Evolutionary conservation across 2,329 filamentous ascomycete species (phyloP), one percentile per base, ranked within the genome.

Genomic region (Cytospora mali): DNA sequence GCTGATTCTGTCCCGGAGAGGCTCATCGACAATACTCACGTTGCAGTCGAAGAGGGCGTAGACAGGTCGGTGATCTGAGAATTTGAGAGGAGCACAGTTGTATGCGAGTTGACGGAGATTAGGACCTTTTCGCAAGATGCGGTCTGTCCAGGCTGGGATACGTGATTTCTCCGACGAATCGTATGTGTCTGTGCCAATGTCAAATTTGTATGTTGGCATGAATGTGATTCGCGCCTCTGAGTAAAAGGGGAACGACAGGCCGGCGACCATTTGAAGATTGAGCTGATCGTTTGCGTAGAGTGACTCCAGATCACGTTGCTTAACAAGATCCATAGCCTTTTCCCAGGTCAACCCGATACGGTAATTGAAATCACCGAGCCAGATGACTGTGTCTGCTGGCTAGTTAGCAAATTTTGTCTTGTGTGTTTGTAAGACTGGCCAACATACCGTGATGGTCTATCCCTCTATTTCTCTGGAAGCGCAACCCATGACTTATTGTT

Each of bases 361-460:
- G 75, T 99, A 99, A 73, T 99, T 99, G 80, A 99, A 99, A 75
- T 99, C 95, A 6, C 95, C 95, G 49, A 97, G 84, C 94, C 95
- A 99, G 58, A 97, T 89, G 39, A 98, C 89, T 25, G 91, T 84
- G 68, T 88, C 86, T 83, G 51, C 28, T 39, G 48, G 66, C 42
- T 65, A 21, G 66, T 73, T 67, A 75, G 69, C 33, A 52, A 6
- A n/a, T 16, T 13, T 23, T n/a, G 6, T 23, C 23, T 9, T n/a
- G n/a, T n/a, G 42, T 39, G 3, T 7, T 28, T 21, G 11, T 21
- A 28, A 10, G 3, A 13, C 23, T 25, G 23, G 16, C 16, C 7
- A 27, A 66, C 74, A 66, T 75, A 85, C 88, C 92, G 72, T 99
- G 95, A 73, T 98, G 90, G 69, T 95, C 92, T 66, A 99, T 98